phyloP scores from a whole-genome alignment of 306 rosid species.

The Canavalia gladiata region DNA sequence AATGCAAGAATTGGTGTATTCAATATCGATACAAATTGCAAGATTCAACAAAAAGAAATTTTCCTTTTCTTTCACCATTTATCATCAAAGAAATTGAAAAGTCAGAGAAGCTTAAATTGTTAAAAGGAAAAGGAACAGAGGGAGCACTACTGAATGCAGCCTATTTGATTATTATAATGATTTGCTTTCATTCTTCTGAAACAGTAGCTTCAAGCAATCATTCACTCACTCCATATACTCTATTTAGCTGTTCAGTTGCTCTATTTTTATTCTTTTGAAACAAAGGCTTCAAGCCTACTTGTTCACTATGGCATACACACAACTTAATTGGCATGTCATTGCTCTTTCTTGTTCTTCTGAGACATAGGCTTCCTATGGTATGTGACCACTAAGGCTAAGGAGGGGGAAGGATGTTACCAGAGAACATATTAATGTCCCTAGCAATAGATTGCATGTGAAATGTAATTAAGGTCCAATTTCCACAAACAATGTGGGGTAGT shows the following conservation, averaged over 20 bases:
- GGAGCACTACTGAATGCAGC: constrained; percentile 10
- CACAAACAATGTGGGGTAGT: not conserved
- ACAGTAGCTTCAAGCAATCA: not conserved
- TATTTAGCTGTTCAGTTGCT: not conserved
- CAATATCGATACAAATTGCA: not conserved
- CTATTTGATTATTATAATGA: constrained; percentile 10
- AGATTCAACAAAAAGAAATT: not conserved
- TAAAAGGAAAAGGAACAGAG: constrained; percentile 20
- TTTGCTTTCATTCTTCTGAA: constrained; percentile 30
- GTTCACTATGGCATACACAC: not conserved
- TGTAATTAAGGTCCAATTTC: not conserved
- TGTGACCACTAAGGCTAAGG: not conserved
- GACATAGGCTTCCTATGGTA: not conserved
- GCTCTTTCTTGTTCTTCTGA: not conserved
- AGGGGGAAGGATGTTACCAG: not conserved
- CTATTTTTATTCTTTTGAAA: constrained; percentile 28
- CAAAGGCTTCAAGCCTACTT: not conserved
- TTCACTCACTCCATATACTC: not conserved
- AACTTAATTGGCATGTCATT: not conserved
- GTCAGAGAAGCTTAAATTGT: not conserved
- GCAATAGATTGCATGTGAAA: not conserved
- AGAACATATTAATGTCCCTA: not conserved
- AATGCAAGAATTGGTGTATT: constrained; percentile 7
- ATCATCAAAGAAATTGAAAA: constrained; percentile 33
- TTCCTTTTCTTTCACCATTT: constrained; percentile 25